phyloP scores from a whole-genome alignment of 768 basidiomycete species.

The Xerocomus brunneocitrinus region DNA sequence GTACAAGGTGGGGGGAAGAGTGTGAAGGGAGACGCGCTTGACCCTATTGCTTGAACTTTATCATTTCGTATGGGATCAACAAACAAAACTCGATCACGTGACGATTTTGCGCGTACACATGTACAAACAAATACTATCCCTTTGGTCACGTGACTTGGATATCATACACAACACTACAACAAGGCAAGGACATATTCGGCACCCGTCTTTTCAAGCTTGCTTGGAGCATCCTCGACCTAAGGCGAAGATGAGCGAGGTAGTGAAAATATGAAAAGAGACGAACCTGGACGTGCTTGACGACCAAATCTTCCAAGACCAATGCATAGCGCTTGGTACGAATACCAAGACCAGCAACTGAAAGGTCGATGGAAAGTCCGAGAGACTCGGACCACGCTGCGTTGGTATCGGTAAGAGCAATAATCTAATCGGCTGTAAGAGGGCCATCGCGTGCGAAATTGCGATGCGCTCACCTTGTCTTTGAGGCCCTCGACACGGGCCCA shows the following conservation, averaged over 20 bases:
- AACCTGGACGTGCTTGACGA: slow-evolving; percentile 62
- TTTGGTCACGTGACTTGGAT: slow-evolving; percentile 13
- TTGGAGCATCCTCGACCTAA: slow-evolving; percentile 13
- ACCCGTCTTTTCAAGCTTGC: slow-evolving; percentile 6
- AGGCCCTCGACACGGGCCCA: slow-evolving; percentile 56
- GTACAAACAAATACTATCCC: slow-evolving; percentile 19
- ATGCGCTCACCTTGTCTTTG: slow-evolving; percentile 56
- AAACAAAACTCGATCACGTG: slow-evolving; percentile 35
- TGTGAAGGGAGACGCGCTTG: slow-evolving; percentile 29
- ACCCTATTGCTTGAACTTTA: slow-evolving; percentile 30
- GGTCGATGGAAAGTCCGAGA: slow-evolving; percentile 53
- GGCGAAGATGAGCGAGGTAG: neutral
- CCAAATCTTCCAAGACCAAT: slow-evolving; percentile 63
- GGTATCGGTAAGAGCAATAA: slow-evolving; percentile 55
- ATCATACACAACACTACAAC: slow-evolving; percentile 4
- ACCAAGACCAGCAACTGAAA: slow-evolving; percentile 47
- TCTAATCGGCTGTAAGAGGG: slow-evolving; percentile 33
- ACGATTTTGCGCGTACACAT: slow-evolving; percentile 27
- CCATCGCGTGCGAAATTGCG: slow-evolving; percentile 21
- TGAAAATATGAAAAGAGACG: slow-evolving; percentile 13
- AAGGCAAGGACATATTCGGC: slow-evolving; percentile 13
- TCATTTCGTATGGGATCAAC: slow-evolving; percentile 29
- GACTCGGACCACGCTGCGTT: slow-evolving; percentile 51
- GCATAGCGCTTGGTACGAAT: slow-evolving; percentile 59
- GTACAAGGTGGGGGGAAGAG: slow-evolving; percentile 10